Conservation (phyloP, 2,329 filamentous ascomycete species). For the Westerdykella sp. region DNA sequence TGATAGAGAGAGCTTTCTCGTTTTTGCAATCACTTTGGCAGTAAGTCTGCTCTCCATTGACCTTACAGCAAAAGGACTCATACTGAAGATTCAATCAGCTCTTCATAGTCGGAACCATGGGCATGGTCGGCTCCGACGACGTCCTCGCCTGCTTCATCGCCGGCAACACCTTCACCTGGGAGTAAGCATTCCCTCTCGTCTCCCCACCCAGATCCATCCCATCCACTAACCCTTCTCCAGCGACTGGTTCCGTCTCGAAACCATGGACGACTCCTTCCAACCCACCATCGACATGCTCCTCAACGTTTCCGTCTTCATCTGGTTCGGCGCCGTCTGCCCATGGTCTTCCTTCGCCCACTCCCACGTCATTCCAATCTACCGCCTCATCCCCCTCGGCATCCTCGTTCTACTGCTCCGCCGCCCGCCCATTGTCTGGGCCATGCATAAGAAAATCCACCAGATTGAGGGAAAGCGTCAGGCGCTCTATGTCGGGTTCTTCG, state of each 20-base stretch:
- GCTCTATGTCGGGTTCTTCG: conserved; percentile 86
- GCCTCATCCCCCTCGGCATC: conserved; percentile 67
- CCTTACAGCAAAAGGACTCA: neutral
- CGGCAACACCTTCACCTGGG: conserved; percentile 85
- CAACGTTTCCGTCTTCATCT: conserved; percentile 82
- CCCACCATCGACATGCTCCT: conserved; percentile 93
- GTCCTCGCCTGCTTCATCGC: conserved; percentile 89
- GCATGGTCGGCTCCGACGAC: conserved; percentile 81
- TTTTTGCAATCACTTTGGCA: conserved; percentile 77
- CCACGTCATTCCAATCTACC: conserved; percentile 63
- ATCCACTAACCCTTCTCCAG: conserved; percentile 25
- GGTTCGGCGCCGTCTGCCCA: conserved; percentile 80
- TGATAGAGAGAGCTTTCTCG: conserved; percentile 79
- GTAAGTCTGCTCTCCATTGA: conserved; percentile 38
- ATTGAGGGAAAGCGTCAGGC: conserved; percentile 70
- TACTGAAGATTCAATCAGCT: conserved; percentile 41
- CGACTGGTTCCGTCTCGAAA: conserved; percentile 88
- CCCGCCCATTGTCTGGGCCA: conserved; percentile 65
- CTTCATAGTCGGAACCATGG: conserved; percentile 81
- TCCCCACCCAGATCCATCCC: neutral
- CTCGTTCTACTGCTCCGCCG: conserved; percentile 71
- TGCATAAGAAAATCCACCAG: conserved; percentile 72
- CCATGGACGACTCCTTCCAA: conserved; percentile 84
- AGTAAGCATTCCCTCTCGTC: conserved; percentile 42
- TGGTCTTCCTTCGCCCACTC: conserved; percentile 68